Conservation (phyloP, 345 rosid genomes). For the Populus ilicifolia region DNA sequence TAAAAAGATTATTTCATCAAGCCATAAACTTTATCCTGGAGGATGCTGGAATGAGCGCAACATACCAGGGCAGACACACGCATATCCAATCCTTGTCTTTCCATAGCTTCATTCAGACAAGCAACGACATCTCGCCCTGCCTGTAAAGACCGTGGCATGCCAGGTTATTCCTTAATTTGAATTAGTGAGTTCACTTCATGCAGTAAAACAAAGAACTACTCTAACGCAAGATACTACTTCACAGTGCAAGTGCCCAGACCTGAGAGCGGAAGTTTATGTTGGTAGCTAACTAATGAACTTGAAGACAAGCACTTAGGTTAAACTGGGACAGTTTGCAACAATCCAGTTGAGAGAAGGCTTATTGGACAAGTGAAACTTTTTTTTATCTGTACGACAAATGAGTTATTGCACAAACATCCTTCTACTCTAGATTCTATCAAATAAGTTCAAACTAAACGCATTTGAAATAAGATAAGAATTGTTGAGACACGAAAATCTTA, state of each 20-base stretch:
- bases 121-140: slow-evolving; percentile 74
- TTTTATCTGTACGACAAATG: too few species aligned
- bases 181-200: not conserved
- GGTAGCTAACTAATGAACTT: too few species aligned
- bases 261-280: too few species aligned
- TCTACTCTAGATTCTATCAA: not conserved
- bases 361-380: too few species aligned
- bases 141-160: slow-evolving; percentile 25
- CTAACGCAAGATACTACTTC: not conserved
- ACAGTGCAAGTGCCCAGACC: not conserved
- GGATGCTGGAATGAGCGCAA: not conserved
- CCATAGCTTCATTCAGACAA: slow-evolving; percentile 82
- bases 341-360: too few species aligned
- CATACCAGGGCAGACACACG: slow-evolving; percentile 74
- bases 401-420: too few species aligned
- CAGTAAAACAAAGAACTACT: not conserved
- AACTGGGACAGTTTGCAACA: not conserved
- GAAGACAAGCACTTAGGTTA: too few species aligned
- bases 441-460: not conserved
- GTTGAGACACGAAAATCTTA: too few species aligned
- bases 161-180: too few species aligned
- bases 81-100: slow-evolving; percentile 61
- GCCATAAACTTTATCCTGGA: not conserved
- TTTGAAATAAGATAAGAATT: not conserved
- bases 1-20: not conserved